Conservation (phyloP, 805 yeast genomes). For the Tetrapisispora nanseiensis region DNA sequence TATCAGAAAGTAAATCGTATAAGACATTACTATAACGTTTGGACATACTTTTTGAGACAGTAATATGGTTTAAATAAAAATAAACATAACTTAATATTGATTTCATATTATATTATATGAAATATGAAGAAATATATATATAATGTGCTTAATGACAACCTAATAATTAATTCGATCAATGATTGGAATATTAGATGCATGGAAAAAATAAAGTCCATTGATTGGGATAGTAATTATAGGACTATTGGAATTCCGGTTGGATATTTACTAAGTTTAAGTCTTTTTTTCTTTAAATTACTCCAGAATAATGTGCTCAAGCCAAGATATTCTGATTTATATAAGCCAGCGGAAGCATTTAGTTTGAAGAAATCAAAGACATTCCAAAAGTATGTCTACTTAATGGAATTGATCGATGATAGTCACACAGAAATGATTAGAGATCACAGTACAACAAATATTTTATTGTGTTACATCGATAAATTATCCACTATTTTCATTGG, state of each 20-base stretch:
- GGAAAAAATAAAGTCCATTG: conserved; percentile 20
- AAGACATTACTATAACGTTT: too few species aligned
- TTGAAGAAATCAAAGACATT: conserved; percentile 21
- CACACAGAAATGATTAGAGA: neutral
- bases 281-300: conserved; percentile 17
- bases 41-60: too few species aligned
- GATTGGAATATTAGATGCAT: conserved; percentile 17
- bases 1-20: too few species aligned
- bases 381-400: conserved; percentile 6
- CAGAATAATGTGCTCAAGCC: conserved; percentile 26
- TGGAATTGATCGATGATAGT: neutral
- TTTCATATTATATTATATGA: too few species aligned
- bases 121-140: neutral
- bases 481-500: conserved; percentile 5
- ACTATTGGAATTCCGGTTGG: conserved; percentile 23
- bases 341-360: conserved; percentile 20
- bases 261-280: conserved; percentile 10
- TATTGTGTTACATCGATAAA: conserved; percentile 11
- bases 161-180: neutral
- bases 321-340: conserved; percentile 13
- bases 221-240: conserved; percentile 24
- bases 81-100: too few species aligned
- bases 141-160: neutral
- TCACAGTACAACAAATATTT: conserved; percentile 7
- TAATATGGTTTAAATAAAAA: too few species aligned